A percentile compares a stretch with the other conserved stretches of the same genome.
phyloP scores from a whole-genome alignment of 2,329 filamentous ascomycete genomes.

The Taxawa tesnikishii region DNA sequence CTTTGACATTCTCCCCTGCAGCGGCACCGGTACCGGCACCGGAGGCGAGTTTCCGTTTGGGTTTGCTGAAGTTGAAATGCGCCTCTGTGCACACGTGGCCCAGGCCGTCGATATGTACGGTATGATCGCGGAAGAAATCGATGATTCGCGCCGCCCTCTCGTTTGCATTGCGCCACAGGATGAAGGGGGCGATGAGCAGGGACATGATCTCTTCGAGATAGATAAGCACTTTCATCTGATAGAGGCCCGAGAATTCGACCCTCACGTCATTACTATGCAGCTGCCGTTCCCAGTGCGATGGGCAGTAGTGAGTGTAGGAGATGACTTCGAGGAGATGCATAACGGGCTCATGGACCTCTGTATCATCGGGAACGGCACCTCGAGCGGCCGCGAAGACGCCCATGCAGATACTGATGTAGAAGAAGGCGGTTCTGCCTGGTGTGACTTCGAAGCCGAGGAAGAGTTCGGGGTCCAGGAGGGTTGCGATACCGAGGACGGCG shows the following conservation, averaged over 20 bases:
- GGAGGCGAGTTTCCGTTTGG: too few species aligned
- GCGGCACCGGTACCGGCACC: too few species aligned
- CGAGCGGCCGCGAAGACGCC: constrained; percentile 74
- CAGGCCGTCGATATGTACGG: constrained; percentile 88
- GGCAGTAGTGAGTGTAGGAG: constrained; percentile 84
- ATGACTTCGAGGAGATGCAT: constrained; percentile 81
- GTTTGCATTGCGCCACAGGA: constrained; percentile 76
- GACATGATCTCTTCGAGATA: constrained; percentile 87
- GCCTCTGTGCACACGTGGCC: constrained; percentile 96
- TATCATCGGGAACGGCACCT: constrained; percentile 73
- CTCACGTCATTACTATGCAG: constrained; percentile 94
- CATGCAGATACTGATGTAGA: constrained; percentile 76
- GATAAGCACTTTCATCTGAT: constrained; percentile 83
- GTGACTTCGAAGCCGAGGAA: constrained; percentile 90
- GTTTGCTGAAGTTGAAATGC: constrained; percentile 92
- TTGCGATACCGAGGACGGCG: constrained; percentile 71
- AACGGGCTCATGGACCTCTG: constrained; percentile 81
- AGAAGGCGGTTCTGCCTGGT: constrained; percentile 73
- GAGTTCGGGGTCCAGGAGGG: constrained; percentile 79
- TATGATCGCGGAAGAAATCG: constrained; percentile 97
- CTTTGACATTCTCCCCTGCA: constrained; percentile 31
- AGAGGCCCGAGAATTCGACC: constrained; percentile 76
- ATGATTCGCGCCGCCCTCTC: constrained; percentile 85
- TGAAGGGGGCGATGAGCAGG: constrained; percentile 81
- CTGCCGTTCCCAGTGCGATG: constrained; percentile 74